Evolutionary conservation across 2,329 filamentous ascomycete species (phyloP).

Genomic region (Ceratocystis alfenasii): DNA sequence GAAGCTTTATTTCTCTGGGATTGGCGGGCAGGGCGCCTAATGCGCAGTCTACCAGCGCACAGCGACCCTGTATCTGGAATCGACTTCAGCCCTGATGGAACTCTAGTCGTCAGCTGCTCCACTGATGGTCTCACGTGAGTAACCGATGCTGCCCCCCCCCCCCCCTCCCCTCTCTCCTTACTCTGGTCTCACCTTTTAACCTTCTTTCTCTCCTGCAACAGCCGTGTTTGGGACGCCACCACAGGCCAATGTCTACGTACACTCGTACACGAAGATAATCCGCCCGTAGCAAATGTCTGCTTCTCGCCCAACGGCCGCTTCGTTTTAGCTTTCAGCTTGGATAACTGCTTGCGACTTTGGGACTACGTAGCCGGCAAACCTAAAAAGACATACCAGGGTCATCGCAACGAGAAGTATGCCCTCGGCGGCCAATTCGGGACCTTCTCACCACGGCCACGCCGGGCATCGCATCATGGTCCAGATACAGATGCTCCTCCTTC

Average conservation of each 20-base stretch:
- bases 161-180: background rate
- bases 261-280: slow-evolving; percentile 80
- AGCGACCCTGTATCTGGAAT: slow-evolving; percentile 90
- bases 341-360: slow-evolving; percentile 84
- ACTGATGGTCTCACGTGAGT: slow-evolving; percentile 76
- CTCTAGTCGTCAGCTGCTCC: slow-evolving; percentile 79
- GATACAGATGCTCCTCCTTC: slow-evolving; percentile 22
- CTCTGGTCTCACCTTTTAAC: background rate
- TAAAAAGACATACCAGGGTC: slow-evolving; percentile 95
- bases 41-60: slow-evolving; percentile 86
- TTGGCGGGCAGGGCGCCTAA: slow-evolving; percentile 71
- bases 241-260: slow-evolving; percentile 93
- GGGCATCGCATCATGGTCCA: slow-evolving; percentile 16
- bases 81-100: slow-evolving; percentile 86
- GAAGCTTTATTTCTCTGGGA: slow-evolving; percentile 98
- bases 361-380: slow-evolving; percentile 85
- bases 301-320: slow-evolving; percentile 93
- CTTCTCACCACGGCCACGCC: slow-evolving; percentile 26
- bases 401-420: slow-evolving; percentile 71
- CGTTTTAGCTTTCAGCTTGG: slow-evolving; percentile 81
- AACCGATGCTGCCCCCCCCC: slow-evolving; percentile 19
- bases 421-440: slow-evolving; percentile 74
- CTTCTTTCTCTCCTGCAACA: slow-evolving; percentile 27
- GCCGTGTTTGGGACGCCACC: slow-evolving; percentile 86
- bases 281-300: slow-evolving; percentile 42